A percentile compares a stretch with the other conserved stretches of the same genome.
phyloP scores from a whole-genome alignment of 1,284 basidiomycete genomes.

The Cryptococcus floricola region DNA sequence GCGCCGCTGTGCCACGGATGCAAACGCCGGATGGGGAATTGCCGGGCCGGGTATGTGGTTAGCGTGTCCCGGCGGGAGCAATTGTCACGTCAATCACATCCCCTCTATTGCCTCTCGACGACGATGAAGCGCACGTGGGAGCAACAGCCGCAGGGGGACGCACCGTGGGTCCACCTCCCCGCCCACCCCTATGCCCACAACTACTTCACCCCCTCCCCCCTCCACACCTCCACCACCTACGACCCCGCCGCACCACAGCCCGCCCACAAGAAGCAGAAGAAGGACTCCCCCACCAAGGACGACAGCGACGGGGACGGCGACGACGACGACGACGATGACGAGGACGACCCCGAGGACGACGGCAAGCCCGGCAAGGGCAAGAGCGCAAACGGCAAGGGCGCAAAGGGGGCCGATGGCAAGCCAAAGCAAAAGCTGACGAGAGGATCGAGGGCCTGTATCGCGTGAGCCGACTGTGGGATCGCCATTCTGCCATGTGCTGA shows the following conservation, averaged over 20 bases:
- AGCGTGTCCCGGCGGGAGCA: too few relatives aligned
- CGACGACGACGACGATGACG: constrained; percentile 31
- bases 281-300: constrained; percentile 4
- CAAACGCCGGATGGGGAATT: too few relatives aligned
- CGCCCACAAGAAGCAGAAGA: constrained; percentile 17
- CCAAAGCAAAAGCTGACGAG: constrained; percentile 76
- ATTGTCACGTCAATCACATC: background rate
- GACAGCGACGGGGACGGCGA: constrained; percentile 15
- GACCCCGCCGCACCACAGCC: background rate
- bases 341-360: constrained; percentile 33
- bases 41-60: too few relatives aligned
- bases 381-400: constrained; percentile 9
- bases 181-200: constrained; percentile 43
- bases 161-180: constrained; percentile 17
- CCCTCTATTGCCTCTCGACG: background rate
- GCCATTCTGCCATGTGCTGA: background rate
- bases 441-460: constrained; percentile 63
- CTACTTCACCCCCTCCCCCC: constrained; percentile 32
- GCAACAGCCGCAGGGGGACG: constrained; percentile 7
- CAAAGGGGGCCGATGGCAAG: constrained; percentile 35
- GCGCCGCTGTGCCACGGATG: too few relatives aligned
- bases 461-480: constrained; percentile 20
- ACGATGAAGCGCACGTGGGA: constrained; percentile 27
- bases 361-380: constrained; percentile 18
- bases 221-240: constrained; percentile 18